Base-by-base conservation (phyloP, 2,329 filamentous ascomycete genomes). In the Colletotrichum sp. region DNA sequence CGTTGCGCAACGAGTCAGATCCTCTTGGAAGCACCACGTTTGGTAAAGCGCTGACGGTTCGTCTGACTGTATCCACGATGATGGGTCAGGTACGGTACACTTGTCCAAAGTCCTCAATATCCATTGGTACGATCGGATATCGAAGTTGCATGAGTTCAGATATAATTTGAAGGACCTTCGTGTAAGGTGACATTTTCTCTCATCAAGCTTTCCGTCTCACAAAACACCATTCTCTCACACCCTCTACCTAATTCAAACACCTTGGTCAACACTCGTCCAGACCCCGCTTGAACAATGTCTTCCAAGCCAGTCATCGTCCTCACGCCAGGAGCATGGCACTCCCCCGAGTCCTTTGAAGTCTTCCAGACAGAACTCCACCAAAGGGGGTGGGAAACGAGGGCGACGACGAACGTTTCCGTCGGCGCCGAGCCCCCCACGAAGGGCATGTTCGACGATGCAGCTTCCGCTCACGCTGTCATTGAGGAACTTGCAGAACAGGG, bases 301-400 rank as follows among this genome's bases (percentile, higher is more conserved):
- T 36, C 26, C 34, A 75, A 76, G 28, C 76, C 77, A n/a, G 70
- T 80, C 21, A 81, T 87, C 18, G 79, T 88, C 8, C 81, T 87
- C 60, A 82, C 82, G 12, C 84, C 84, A 0, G 86, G 86, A 10
- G 86, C 85, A 9, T 87, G 85, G 84, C 79, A 86, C 68, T 76
- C 74, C 1, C 81, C 85, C 2, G 72, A 72, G 15, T 77, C 79
- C 67, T 87, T 82, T 63, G 73, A 81, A n/a, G 65, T 74, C 4
- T 75, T 85, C 4, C 80, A 80, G 5, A 71, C 80, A 5, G 79
- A 78, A 10, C 84, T 87, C 6, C 69, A 80, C 9, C 62, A 36
- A 2, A 78, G 80, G 13, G 85, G 83, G 1, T 86, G 83, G 74
- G 68, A 81, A 7, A 83, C 82, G 0, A 80, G 78, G 32, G 81